Conservation (phyloP, 2,329 filamentous ascomycete genomes). For the Aspergillus costaricaensis region DNA sequence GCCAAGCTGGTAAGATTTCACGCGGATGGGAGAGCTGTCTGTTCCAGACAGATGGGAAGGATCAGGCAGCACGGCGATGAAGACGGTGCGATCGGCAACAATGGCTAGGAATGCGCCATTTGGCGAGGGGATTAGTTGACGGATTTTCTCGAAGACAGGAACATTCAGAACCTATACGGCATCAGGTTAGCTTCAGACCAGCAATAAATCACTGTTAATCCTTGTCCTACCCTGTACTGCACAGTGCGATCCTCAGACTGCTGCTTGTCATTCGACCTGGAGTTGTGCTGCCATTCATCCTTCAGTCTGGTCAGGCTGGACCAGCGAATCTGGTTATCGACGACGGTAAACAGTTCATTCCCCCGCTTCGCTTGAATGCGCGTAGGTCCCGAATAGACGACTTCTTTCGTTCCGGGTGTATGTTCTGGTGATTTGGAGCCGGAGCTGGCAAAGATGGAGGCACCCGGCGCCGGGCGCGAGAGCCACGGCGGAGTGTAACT, state of each 20-base stretch:
- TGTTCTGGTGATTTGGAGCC: conserved; percentile 44
- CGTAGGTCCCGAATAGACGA: conserved; percentile 42
- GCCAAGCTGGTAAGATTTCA: conserved; percentile 88
- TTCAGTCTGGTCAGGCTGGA: conserved; percentile 80
- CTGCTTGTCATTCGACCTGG: conserved; percentile 36
- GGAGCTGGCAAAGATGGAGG: conserved; percentile 69
- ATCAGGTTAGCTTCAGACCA: conserved; percentile 9
- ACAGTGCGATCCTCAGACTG: conserved; percentile 38
- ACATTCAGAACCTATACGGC: conserved; percentile 68
- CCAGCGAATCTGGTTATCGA: conserved; percentile 90
- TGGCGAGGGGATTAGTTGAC: conserved; percentile 82
- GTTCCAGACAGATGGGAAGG: conserved; percentile 70
- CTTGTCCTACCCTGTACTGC: conserved; percentile 32
- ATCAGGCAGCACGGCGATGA: conserved; percentile 83
- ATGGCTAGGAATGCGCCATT: conserved; percentile 80
- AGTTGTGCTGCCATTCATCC: conserved; percentile 54
- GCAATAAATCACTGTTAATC: no score
- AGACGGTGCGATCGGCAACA: conserved; percentile 81
- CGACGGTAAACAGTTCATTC: conserved; percentile 84
- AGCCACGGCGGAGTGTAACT: conserved; percentile 88
- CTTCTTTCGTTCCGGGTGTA: conserved; percentile 15
- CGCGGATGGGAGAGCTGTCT: conserved; percentile 69
- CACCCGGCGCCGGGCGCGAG: conserved; percentile 72
- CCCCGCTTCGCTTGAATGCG: conserved; percentile 76
- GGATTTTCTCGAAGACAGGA: conserved; percentile 77